Evolutionary conservation across 2,329 filamentous ascomycete species (phyloP).

Genomic region (Colletotrichum sidae): DNA sequence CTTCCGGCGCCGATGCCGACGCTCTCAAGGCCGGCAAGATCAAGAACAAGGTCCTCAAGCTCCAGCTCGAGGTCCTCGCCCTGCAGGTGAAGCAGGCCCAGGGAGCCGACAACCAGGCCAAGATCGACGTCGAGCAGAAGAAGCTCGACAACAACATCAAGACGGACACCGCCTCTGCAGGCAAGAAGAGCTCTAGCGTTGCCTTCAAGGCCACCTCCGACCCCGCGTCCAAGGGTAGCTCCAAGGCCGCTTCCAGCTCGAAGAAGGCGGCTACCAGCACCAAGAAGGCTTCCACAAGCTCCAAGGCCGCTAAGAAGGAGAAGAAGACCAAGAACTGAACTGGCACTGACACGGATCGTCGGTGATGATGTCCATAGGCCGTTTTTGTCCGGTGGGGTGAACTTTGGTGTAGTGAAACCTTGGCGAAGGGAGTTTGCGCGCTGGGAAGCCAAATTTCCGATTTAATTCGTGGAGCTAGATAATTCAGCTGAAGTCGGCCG

Average conservation of each 20-base stretch:
- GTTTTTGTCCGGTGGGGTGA: conserved; percentile 5
- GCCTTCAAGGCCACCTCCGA: conserved; percentile 46
- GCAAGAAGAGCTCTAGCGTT: conserved; percentile 50
- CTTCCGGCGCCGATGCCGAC: conserved; percentile 53
- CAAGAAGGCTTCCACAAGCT: not conserved
- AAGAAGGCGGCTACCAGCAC: not conserved
- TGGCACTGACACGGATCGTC: not conserved
- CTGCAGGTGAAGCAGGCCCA: conserved; percentile 65
- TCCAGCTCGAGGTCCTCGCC: conserved; percentile 62
- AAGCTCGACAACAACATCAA: conserved; percentile 67
- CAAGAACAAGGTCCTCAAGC: conserved; percentile 71
- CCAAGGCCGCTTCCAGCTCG: conserved; percentile 37
- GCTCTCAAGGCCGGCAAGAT: conserved; percentile 67
- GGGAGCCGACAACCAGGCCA: conserved; percentile 53
- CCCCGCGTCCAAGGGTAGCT: not conserved
- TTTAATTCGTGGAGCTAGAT: conserved; percentile 23
- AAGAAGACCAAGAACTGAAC: conserved; percentile 3
- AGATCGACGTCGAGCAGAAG: conserved; percentile 58
- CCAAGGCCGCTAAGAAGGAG: too few relatives aligned
- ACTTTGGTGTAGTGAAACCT: conserved; percentile 11
- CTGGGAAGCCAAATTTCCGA: conserved; percentile 22
- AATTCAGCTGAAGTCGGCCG: conserved; percentile 28
- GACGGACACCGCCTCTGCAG: conserved; percentile 48
- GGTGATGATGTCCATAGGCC: not conserved
- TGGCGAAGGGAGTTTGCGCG: conserved; percentile 19